A percentile compares a stretch with the other conserved stretches of the same genome.
These are phyloP conservation scores for Saccharum hybrid DNA, from an alignment of 202 grass and related monocot genomes.

Conservation along the genomic window DNA sequence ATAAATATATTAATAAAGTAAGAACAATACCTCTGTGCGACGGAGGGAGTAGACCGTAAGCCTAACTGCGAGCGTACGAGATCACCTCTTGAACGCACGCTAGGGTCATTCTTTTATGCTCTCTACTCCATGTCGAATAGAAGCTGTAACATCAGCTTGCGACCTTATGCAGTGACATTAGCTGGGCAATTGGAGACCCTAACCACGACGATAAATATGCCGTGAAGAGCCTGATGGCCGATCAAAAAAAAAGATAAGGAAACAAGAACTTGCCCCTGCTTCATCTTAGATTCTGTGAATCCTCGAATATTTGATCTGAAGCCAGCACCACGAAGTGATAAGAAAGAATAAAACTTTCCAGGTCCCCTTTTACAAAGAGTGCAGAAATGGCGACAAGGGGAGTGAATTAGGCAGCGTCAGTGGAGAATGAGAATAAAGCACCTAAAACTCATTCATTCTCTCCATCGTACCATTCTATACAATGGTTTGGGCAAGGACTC, in stretches of 20 bases:
- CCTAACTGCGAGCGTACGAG: no score
- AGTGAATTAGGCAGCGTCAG: slow-evolving; percentile 36
- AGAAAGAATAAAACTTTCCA: slow-evolving; percentile 30
- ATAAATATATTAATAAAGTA: no score
- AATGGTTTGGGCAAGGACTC: slow-evolving; percentile 44
- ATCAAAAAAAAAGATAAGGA: no score
- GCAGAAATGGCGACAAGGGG: not conserved
- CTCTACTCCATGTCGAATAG: not conserved
- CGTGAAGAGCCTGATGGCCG: not conserved
- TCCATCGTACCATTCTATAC: slow-evolving; percentile 51
- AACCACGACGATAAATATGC: not conserved
- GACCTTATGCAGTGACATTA: not conserved
- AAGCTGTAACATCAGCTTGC: not conserved
- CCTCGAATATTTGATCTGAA: slow-evolving; percentile 8
- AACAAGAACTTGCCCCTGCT: not conserved
- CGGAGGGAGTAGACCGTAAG: no score
- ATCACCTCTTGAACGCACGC: no score
- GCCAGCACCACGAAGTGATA: slow-evolving; percentile 16
- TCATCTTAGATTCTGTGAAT: slow-evolving; percentile 5
- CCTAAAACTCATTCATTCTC: slow-evolving; percentile 47
- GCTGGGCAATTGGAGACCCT: not conserved
- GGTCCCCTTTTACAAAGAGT: slow-evolving; percentile 1
- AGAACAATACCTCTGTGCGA: no score
- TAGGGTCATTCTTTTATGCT: no score
- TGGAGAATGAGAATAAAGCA: slow-evolving; percentile 49